Conservation (phyloP, 345 rosid species). For the Heritiera fomes region DNA sequence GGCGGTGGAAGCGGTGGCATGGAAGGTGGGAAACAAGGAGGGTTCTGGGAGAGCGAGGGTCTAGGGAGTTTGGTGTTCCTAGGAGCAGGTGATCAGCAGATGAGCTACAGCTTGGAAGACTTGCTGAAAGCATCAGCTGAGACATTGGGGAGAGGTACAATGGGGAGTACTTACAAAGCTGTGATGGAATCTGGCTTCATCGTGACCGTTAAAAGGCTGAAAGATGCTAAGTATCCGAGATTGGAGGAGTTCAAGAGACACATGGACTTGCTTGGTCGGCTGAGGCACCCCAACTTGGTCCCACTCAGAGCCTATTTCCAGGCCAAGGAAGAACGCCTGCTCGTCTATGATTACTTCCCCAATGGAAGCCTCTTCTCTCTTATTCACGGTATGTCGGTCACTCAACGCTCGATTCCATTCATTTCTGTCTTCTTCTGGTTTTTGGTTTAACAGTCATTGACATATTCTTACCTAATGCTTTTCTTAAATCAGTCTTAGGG, state of each 20-base stretch:
- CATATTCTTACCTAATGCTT: not conserved
- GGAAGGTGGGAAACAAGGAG: constrained; percentile 49
- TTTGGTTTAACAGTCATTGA: not conserved
- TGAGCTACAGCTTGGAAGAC: constrained; percentile 80
- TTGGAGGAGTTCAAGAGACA: constrained; percentile 73
- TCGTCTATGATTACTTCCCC: constrained; percentile 93
- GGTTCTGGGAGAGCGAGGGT: constrained; percentile 82
- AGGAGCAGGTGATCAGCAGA: constrained; percentile 72
- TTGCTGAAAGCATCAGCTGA: constrained; percentile 86
- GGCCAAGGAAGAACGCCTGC: constrained; percentile 88
- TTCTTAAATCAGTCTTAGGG: not conserved
- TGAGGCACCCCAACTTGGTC: constrained; percentile 80
- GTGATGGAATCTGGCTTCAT: constrained; percentile 94
- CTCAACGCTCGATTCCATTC: not conserved
- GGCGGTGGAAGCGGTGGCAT: constrained; percentile 27
- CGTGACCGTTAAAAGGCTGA: constrained; percentile 87
- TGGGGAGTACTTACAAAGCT: constrained; percentile 93
- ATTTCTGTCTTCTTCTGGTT: too few relatives aligned
- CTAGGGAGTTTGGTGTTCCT: constrained; percentile 79
- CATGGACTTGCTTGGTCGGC: constrained; percentile 72
- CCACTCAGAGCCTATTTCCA: constrained; percentile 93
- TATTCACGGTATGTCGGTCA: constrained; percentile 69
- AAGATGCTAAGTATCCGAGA: constrained; percentile 75
- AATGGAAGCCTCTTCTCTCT: constrained; percentile 96
- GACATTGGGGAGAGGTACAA: constrained; percentile 80